A percentile compares a stretch with the other conserved stretches of the same genome.
Evolutionary conservation across 345 rosid genomes (phyloP).

Genomic region (Turritis glabra): DNA sequence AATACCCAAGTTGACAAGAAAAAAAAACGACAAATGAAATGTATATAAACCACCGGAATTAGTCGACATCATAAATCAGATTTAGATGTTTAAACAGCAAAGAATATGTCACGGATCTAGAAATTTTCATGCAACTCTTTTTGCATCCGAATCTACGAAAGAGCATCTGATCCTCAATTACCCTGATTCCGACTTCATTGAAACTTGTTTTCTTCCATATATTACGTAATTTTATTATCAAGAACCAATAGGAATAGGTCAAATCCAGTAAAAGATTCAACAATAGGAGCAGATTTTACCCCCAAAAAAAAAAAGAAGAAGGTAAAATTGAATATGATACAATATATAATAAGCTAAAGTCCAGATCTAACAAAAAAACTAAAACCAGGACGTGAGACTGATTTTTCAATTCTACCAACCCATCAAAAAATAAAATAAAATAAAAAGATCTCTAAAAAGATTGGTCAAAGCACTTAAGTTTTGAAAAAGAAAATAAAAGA

Average conservation of each 20-base stretch:
- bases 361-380: constrained; percentile 9
- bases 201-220: neutral
- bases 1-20: constrained; percentile 9
- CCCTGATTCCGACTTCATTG: neutral
- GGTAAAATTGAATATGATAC: neutral
- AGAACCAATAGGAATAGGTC: constrained; percentile 15
- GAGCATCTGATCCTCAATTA: neutral
- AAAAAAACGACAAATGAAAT: neutral
- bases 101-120: neutral
- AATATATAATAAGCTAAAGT: neutral
- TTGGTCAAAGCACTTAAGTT: constrained; percentile 4
- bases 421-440: neutral
- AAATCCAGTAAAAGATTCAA: neutral
- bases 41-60: neutral
- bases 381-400: constrained; percentile 1
- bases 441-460: neutral
- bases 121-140: too few relatives aligned
- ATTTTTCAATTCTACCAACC: constrained; percentile 27
- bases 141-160: constrained; percentile 15
- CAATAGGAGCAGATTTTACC: neutral
- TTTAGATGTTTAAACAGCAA: neutral
- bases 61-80: neutral
- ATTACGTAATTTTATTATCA: neutral
- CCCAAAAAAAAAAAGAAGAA: neutral
- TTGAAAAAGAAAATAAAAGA: neutral